Evolutionary conservation across 2,329 filamentous ascomycete genomes (phyloP).

Genomic region (Phyllosticta ampelicida): DNA sequence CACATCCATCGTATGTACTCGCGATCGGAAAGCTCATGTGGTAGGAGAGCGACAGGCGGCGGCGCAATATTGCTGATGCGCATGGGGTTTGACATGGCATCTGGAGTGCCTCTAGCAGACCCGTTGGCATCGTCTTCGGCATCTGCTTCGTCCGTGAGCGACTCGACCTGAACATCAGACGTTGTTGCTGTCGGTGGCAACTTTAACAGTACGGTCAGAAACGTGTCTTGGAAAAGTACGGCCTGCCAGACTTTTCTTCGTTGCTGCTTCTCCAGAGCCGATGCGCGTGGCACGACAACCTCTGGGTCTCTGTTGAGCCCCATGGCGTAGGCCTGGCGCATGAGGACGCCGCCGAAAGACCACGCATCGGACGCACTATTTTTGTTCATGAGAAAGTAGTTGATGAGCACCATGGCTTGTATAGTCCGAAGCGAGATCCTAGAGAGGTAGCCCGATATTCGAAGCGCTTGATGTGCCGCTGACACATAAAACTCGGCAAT

Average conservation of each 20-base stretch:
- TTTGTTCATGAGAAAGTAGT: conserved; percentile 77
- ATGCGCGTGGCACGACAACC: conserved; percentile 55
- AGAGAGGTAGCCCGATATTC: conserved; percentile 67
- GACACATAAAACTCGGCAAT: conserved; percentile 75
- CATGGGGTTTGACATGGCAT: conserved; percentile 34
- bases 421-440: conserved; percentile 61
- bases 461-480: conserved; percentile 65
- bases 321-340: conserved; percentile 72
- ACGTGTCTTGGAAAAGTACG: conserved; percentile 70
- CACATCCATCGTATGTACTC: conserved; percentile 64
- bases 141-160: conserved; percentile 55
- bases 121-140: conserved; percentile 54
- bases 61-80: conserved; percentile 40
- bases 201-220: conserved; percentile 66
- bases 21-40: conserved; percentile 28
- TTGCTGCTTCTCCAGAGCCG: conserved; percentile 63
- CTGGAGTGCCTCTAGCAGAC: not conserved
- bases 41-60: conserved; percentile 19
- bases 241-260: conserved; percentile 74
- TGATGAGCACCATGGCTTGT: conserved; percentile 72
- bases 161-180: conserved; percentile 67
- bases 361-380: conserved; percentile 76
- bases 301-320: conserved; percentile 71
- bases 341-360: conserved; percentile 68
- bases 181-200: conserved; percentile 69